Conservation (phyloP, 352 stramenopile genomes). For the Pythium aristosporum region DNA sequence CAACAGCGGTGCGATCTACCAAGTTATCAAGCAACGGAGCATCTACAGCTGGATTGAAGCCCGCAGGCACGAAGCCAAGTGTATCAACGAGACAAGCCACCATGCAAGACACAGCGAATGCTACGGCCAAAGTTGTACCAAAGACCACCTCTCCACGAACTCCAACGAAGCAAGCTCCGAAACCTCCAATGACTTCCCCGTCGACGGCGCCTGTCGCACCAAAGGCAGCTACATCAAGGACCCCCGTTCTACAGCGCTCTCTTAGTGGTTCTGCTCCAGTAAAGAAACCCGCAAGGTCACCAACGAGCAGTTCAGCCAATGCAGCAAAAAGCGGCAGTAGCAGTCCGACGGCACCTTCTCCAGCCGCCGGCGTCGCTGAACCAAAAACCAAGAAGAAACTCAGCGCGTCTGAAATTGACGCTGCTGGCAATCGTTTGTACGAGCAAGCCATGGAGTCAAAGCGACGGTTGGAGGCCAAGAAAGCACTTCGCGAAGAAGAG, state of each 20-base stretch:
- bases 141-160: background rate
- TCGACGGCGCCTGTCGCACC: conserved; percentile 11
- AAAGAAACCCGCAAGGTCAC: conserved; percentile 23
- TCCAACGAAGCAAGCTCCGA: conserved; percentile 1
- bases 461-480: conserved; percentile 49
- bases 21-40: conserved; percentile 4
- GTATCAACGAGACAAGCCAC: background rate
- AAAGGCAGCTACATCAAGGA: conserved; percentile 10
- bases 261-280: conserved; percentile 21
- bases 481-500: conserved; percentile 48
- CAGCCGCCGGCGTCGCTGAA: conserved; percentile 3
- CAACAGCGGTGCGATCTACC: background rate
- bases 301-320: conserved; percentile 26
- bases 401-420: conserved; percentile 48
- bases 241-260: conserved; percentile 13
- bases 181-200: background rate
- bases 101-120: background rate
- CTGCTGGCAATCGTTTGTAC: conserved; percentile 60
- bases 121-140: background rate
- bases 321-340: conserved; percentile 1
- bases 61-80: background rate
- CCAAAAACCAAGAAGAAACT: conserved; percentile 49
- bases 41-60: background rate
- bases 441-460: conserved; percentile 59
- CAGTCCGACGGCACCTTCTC: conserved; percentile 1